Conservation (phyloP, 164 flowering plant species). For the Paratinospora sagittata region DNA sequence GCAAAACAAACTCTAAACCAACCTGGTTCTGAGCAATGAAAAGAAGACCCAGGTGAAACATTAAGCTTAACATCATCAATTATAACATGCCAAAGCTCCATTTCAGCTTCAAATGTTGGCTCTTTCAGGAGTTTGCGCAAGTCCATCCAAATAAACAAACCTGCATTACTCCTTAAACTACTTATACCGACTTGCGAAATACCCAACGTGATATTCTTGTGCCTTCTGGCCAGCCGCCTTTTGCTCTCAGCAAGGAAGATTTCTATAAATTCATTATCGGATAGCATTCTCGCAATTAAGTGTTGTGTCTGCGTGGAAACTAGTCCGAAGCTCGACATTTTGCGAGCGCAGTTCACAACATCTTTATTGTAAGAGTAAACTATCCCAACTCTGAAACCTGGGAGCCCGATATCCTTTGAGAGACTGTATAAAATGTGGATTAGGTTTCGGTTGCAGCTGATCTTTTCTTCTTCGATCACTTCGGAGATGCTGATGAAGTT, state of each 20-base stretch:
- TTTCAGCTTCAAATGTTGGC: constrained; percentile 53
- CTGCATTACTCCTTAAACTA: constrained; percentile 62
- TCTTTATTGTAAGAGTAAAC: constrained; percentile 17
- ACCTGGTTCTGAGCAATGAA: constrained; percentile 80
- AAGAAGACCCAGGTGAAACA: constrained; percentile 85
- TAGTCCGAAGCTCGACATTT: constrained; percentile 19
- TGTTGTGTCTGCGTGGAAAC: constrained; percentile 18
- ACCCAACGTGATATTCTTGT: background rate
- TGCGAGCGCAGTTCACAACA: constrained; percentile 13
- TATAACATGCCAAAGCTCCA: constrained; percentile 56
- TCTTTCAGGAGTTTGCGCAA: constrained; percentile 47
- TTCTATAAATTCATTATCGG: constrained; percentile 14
- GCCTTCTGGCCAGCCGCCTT: constrained; percentile 11
- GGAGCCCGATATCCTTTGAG: constrained; percentile 21
- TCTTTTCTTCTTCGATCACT: constrained; percentile 4
- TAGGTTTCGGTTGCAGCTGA: constrained; percentile 12
- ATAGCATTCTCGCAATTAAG: constrained; percentile 12
- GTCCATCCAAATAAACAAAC: constrained; percentile 85
- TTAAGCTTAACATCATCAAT: constrained; percentile 73
- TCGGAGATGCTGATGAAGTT: constrained; percentile 9
- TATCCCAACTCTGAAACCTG: constrained; percentile 19
- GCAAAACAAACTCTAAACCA: constrained; percentile 49
- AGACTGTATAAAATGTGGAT: constrained; percentile 18
- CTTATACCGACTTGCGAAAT: constrained; percentile 31
- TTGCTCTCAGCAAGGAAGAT: constrained; percentile 7